Base-by-base conservation (phyloP, 2,329 filamentous ascomycete genomes). In the Dothistroma septosporum region DNA sequence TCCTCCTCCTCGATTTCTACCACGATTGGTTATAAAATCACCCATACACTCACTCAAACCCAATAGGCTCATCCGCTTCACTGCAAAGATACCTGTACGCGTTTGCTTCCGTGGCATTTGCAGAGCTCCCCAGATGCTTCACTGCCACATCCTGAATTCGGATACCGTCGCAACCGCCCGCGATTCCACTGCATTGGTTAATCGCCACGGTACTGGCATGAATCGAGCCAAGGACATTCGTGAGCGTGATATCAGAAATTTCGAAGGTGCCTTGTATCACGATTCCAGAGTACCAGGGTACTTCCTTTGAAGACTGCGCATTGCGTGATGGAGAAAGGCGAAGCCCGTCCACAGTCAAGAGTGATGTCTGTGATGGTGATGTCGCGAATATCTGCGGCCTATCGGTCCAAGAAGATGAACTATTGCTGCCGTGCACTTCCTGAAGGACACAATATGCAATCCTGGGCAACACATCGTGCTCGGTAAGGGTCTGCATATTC, bases 161-260 rank as follows among this genome's bases (percentile, higher is more conserved):
- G 31, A 53, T 53, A 9, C 35, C 31, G n/a, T 49, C 54, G 19
- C 54, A 57, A 5, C 54, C 47, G 28, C 47, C 49, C 2, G 46
- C 47, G 12, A 59, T 64, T 16, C 58, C 64, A 37, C 64, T 67
- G 52, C 68, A 70, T 41, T 70, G 67, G 33, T 69, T 52, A 35
- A 55, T 62, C 9, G 59, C 65, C 4, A 68, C 61, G 12, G 62
- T 53, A 35, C 35, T 37, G 12, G 48, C 57, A 12, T 55, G 58
- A 4, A 61, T 56, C 2, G 67, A 74, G 12, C 83, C 82, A 63
- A 85, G 78, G 56, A 80, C 24, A 19, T 70, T 66, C 10, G 62
- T 57, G 21, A 73, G 62, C 0, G 44, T 57, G 2, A 77, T 60
- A 49, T 76, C 69, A 2, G 62, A 61, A 19, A 79, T 66, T 52